These are phyloP conservation scores for Yarrowia phangngaensis DNA, from an alignment of 805 yeast species.

Conservation along the genomic window DNA sequence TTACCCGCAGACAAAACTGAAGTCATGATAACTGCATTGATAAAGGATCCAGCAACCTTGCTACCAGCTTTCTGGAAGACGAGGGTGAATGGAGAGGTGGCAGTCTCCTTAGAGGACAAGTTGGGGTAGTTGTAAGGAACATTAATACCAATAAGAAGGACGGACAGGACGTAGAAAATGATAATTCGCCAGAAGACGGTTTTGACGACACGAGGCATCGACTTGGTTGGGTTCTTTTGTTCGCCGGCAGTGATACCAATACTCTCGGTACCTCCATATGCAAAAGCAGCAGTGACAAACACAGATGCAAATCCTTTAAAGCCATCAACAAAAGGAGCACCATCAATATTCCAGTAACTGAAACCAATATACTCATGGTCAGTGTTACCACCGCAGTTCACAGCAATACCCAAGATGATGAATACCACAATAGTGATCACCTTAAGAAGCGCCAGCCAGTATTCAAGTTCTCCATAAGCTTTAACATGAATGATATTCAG, in stretches of 20 bases:
- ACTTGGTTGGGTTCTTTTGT: slow-evolving; percentile 53
- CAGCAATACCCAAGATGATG: slow-evolving; percentile 53
- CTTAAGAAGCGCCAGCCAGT: slow-evolving; percentile 64
- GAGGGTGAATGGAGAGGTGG: slow-evolving; percentile 48
- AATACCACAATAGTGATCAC: slow-evolving; percentile 63
- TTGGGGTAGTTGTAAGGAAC: slow-evolving; percentile 54
- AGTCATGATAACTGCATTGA: slow-evolving; percentile 56
- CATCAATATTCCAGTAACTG: slow-evolving; percentile 53
- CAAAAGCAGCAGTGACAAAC: slow-evolving; percentile 56
- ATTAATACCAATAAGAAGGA: slow-evolving; percentile 56
- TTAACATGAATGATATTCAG: slow-evolving; percentile 51
- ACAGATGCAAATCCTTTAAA: slow-evolving; percentile 48
- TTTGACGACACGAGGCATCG: slow-evolving; percentile 56
- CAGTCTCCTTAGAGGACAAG: slow-evolving; percentile 43
- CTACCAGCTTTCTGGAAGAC: slow-evolving; percentile 47
- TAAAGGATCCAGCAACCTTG: slow-evolving; percentile 47
- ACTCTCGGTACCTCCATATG: slow-evolving; percentile 56
- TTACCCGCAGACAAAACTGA: slow-evolving; percentile 65
- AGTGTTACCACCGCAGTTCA: slow-evolving; percentile 54
- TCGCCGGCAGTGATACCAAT: slow-evolving; percentile 61
- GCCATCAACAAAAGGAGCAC: slow-evolving; percentile 42
- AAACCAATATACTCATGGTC: slow-evolving; percentile 52
- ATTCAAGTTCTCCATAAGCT: slow-evolving; percentile 58
- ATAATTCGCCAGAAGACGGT: slow-evolving; percentile 55
- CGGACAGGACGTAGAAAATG: slow-evolving; percentile 51